Conservation (phyloP, 768 basidiomycete species). For the Lactifluus pinguis region DNA sequence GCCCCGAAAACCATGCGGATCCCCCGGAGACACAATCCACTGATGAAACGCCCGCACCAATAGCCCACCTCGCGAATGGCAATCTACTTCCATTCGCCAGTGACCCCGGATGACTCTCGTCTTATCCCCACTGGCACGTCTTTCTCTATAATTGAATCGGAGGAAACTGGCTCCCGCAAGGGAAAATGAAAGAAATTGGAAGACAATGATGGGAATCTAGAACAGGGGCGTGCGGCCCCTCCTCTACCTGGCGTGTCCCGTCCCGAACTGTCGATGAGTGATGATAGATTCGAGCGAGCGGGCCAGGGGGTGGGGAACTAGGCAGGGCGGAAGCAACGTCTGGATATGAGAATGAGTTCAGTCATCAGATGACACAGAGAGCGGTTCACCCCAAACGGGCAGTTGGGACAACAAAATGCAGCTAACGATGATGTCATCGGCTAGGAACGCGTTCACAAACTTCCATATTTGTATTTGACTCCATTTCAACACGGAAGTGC, state of each 20-base stretch:
- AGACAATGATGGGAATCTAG: conserved; percentile 75
- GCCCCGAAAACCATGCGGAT: background rate
- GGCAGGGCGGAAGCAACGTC: too few relatives aligned
- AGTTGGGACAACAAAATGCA: too few relatives aligned
- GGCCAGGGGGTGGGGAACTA: too few relatives aligned
- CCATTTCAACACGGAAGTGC: too few relatives aligned
- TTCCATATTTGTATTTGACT: too few relatives aligned
- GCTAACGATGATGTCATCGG: too few relatives aligned
- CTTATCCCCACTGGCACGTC: conserved; percentile 57
- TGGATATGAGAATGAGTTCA: too few relatives aligned
- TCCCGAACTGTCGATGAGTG: conserved; percentile 34
- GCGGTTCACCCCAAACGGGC: too few relatives aligned
- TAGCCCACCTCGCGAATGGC: conserved; percentile 76
- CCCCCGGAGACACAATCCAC: background rate
- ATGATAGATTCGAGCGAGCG: conserved; percentile 49
- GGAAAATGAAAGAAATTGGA: conserved; percentile 86
- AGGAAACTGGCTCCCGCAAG: conserved; percentile 49
- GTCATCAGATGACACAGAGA: too few relatives aligned
- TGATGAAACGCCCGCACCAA: conserved; percentile 22
- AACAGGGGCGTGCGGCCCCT: conserved; percentile 60
- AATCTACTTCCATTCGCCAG: conserved; percentile 89
- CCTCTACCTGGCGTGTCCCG: conserved; percentile 43
- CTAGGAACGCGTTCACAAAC: too few relatives aligned
- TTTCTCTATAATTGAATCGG: conserved; percentile 33
- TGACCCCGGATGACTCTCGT: conserved; percentile 70